These are phyloP conservation scores for Theobroma cacao DNA, from an alignment of 345 rosid genomes.

Conservation along the genomic window DNA sequence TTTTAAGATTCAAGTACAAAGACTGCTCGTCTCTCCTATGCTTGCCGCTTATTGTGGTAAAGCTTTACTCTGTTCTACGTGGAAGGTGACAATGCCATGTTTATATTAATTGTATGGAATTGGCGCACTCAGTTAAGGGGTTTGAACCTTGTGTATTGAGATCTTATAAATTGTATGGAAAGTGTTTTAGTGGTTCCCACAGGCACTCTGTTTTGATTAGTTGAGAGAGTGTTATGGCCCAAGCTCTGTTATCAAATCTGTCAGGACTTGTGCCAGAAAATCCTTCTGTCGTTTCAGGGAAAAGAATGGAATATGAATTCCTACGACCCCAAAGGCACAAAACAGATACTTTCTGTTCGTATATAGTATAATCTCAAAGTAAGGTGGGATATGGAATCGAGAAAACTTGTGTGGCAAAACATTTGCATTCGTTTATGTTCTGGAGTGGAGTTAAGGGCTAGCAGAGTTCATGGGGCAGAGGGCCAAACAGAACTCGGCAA, in stretches of 20 bases:
- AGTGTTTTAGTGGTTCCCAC: background rate
- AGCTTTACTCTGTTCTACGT: background rate
- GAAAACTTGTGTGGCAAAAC: too few relatives aligned
- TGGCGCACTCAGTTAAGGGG: background rate
- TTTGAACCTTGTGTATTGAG: background rate
- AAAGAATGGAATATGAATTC: too few relatives aligned
- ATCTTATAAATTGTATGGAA: background rate
- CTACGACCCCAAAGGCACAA: too few relatives aligned
- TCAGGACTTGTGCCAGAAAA: background rate
- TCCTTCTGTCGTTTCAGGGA: background rate
- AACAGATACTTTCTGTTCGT: too few relatives aligned
- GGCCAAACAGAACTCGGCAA: too few relatives aligned
- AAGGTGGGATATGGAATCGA: too few relatives aligned
- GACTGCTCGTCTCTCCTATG: background rate
- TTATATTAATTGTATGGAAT: background rate
- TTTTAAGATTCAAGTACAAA: slow-evolving; percentile 13
- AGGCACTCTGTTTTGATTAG: background rate
- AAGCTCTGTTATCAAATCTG: background rate
- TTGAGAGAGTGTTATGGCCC: too few relatives aligned
- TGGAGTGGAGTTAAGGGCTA: too few relatives aligned
- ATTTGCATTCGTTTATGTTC: too few relatives aligned
- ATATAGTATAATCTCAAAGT: too few relatives aligned
- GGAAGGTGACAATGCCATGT: background rate
- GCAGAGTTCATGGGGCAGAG: too few relatives aligned
- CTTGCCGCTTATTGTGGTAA: background rate